Evolutionary conservation across 441 rosid genomes (phyloP), one percentile per base, ranked within the genome.

Genomic region (Omphalea diandra): DNA sequence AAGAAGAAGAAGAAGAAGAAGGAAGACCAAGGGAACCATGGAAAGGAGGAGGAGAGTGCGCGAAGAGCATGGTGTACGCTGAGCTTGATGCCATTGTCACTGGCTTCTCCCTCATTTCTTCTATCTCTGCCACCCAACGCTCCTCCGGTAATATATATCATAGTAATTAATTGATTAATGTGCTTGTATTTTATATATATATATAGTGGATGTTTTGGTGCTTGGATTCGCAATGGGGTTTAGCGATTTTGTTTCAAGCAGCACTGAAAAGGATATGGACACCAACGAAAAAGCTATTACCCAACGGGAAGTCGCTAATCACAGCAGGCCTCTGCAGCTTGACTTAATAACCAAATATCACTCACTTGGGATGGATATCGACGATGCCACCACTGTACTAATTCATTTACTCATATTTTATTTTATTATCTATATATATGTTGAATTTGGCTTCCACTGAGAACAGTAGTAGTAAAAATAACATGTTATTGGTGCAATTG

Each of bases 41-140:
- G 79, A 77, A 73, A 54, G 81, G 83, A 59, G 81, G 83, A 59
- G 81, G 81, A 65, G 81, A 74, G 75, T 54, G 43, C 6, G 83
- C 74, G 66, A 77, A 74, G 74, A 79, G 80, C 70, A 44, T 81
- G 2, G 78, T 81, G 31, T 80, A 80, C 41, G 81, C 73, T 5
- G 87, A 81, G 5, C 76, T 73, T 49, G 82, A 80, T 6, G 85
- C 82, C 75, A 80, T 78, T 65, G 72, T 77, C 69, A 77, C 82
- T 10, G 74, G 71, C 65, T 84, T 84, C 52, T 76, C 84, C 15
- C 83, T 82, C 73, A 77, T 82, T 67, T 80, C 85, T 65, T 72
- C 84, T 35, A 67, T 81, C 52, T 79, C 85, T 22, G 85, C 83
- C 46, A 49, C 69, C 54, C 70, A 61, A 4, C 69, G 56, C 32